Base-by-base conservation (phyloP, 2,329 filamentous ascomycete species). In the Botryotinia convoluta region DNA sequence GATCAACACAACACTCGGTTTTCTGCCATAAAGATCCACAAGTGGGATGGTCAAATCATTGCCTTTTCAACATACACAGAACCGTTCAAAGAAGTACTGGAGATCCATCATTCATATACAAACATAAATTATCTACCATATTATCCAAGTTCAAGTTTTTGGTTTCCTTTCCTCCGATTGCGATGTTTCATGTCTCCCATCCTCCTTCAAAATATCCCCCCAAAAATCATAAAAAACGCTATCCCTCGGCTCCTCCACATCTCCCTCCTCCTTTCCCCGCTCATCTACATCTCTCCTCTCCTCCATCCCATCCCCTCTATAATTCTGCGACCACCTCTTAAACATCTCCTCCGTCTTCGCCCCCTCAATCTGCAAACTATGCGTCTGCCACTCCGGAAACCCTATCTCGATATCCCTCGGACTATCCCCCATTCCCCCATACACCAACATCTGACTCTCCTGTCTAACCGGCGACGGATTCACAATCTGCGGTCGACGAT, bases 241-340 rank as follows among this genome's bases (percentile, higher is more conserved):
- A 29, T 48, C 32, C 54, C 69, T 71, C 37, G 62, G 61, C 29
- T 59, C 26, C 22, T 67, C 44, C 45, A 22, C 2, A 39, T 45
- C 45, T 4, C 22, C 20, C n/a, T 37, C 70, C 45, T 54, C 35
- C 20, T 59, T 32, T 9, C 39, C 35, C 51, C 26, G 16, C 22
- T 32, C 39, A 39, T 26, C 42, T 5, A 18, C 48, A 10, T 48
- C 37, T 7, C 12, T 32, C 0, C 9, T 22, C 26, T 45, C 51
- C 16, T 45, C n/a, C 32, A 3, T 32, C 20, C 20, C 59, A 63
- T 12, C 44, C 20, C 20, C 29, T 6, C 42, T 48, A 65, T 63
- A 71, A 64, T 6, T 64, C 14, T 65, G 59, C 69, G 69, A 65
- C 69, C 69, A 71, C 59, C 60, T 64, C 59, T 51, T 62, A 29